Conservation (phyloP, 2,329 filamentous ascomycete genomes). For the Pyrenophora seminiperda region DNA sequence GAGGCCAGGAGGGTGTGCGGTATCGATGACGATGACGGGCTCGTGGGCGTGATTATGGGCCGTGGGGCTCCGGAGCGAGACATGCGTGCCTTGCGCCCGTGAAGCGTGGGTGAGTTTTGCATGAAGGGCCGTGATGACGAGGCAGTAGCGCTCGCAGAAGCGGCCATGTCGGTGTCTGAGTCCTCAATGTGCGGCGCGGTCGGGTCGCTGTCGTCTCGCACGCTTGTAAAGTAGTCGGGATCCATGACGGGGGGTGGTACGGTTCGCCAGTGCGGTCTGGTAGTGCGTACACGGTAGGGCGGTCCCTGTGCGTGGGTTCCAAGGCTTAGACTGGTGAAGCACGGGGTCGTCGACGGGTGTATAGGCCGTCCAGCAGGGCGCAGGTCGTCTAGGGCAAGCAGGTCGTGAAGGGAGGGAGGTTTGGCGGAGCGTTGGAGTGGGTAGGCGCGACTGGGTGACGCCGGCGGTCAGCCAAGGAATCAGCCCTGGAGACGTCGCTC, state of each 20-base stretch:
- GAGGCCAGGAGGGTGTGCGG: constrained; percentile 67
- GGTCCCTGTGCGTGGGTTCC: constrained; percentile 6
- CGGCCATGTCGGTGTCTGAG: constrained; percentile 46
- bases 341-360: neutral
- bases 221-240: constrained; percentile 40
- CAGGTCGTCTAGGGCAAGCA: neutral
- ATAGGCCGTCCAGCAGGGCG: constrained; percentile 5
- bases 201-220: constrained; percentile 27
- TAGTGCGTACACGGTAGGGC: constrained; percentile 14
- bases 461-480: constrained; percentile 17
- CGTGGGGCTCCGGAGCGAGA: constrained; percentile 51
- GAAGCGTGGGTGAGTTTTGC: constrained; percentile 44
- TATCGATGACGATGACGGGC: constrained; percentile 56
- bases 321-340: neutral
- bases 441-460: constrained; percentile 16
- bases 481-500: constrained; percentile 14
- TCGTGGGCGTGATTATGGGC: constrained; percentile 57
- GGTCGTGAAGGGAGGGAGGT: constrained; percentile 9
- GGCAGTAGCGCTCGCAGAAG: constrained; percentile 38
- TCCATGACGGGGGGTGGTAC: constrained; percentile 33
- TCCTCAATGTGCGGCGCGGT: constrained; percentile 33
- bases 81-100: constrained; percentile 48
- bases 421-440: constrained; percentile 13
- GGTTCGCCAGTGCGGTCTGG: constrained; percentile 10
- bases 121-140: constrained; percentile 42